Base-by-base conservation (phyloP, 257 asterid species). In the Rubia yunnanensis region DNA sequence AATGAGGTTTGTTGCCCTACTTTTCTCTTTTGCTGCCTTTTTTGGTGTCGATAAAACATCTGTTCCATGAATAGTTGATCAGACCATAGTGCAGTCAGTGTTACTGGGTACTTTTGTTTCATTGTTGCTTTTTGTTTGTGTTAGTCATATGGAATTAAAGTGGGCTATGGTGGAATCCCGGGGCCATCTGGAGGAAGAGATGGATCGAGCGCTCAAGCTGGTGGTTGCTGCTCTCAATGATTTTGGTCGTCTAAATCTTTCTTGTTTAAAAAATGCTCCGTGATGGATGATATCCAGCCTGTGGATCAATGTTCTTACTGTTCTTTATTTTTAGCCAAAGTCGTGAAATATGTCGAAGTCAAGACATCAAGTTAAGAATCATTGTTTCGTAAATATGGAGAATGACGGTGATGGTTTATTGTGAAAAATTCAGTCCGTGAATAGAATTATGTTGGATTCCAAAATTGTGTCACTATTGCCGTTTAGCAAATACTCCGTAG, bases 61-160 rank as follows among this genome's bases (percentile, higher is more conserved):
- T 10, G 5, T 22, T 38, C 41, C 20, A 62, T 31, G 13, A 14
- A 39, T 3, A 5, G 28, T n/a, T 54, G 23, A 30, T 46, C 46
- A 7, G 50, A 46, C 30, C n/a, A 5, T 15, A 14, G 24, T 22
- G 28, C 30, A 53, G 30, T 2, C 61, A 49, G n/a, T 11, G 1
- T 69, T 50, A 2, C 30, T 0, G 44, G 52, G 52, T 4, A 5
- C 62, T 30, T 10, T 11, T 10, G 11, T 34, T 11, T 7, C 3
- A 44, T 34, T 30, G 20, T 31, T 35, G 27, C n/a, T 23, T 24
- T 69, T 53, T 27, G 20, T 69, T 30, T 30, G 18, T 46, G 74
- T 69, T 91, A 94, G 96, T 91, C 97, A 1, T 78, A 82, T 57
- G 97, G 99, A 44, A 94, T 94, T 59, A 88, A 90, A 83, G 89